A percentile compares a stretch with the other conserved stretches of the same genome.
phyloP scores from a whole-genome alignment of 106 monocot genomes.

The Amphibolis antarctica region DNA sequence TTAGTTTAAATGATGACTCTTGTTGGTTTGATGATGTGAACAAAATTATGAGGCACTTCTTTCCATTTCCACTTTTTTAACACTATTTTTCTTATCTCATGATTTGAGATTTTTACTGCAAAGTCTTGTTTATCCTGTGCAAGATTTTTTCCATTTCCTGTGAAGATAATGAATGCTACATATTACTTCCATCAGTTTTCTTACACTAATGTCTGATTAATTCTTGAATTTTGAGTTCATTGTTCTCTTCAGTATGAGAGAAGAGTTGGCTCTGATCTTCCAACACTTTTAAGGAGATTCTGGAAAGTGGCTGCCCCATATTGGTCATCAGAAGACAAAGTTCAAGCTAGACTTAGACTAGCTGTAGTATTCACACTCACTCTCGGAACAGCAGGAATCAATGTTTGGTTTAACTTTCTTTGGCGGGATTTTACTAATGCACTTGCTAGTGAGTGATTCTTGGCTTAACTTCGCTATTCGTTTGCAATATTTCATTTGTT shows the following conservation, averaged over 20 bases:
- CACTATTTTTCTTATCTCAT: no score
- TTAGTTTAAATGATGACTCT: no score
- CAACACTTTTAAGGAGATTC: slow-evolving; percentile 65
- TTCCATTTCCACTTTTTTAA: no score
- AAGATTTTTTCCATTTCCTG: no score
- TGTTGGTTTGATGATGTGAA: no score
- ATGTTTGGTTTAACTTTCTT: slow-evolving; percentile 25
- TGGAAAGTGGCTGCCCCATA: slow-evolving; percentile 95
- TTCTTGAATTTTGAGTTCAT: background rate
- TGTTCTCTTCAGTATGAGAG: slow-evolving; percentile 26
- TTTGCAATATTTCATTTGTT: background rate
- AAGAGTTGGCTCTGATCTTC: slow-evolving; percentile 44
- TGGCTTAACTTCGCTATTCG: background rate
- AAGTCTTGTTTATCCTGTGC: no score
- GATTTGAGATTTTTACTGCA: no score
- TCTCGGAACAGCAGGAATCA: slow-evolving; percentile 51
- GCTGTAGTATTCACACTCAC: slow-evolving; percentile 88
- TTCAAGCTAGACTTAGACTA: slow-evolving; percentile 26
- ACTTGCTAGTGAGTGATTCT: slow-evolving; percentile 73
- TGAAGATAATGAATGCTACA: no score
- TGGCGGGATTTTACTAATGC: slow-evolving; percentile 77
- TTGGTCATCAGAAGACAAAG: slow-evolving; percentile 94
- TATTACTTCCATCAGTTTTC: no score
- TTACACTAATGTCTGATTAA: no score
- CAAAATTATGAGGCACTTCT: no score